Evolutionary conservation across 805 yeast species (phyloP).

Genomic region (Saccharomycopsis fibuligera): DNA sequence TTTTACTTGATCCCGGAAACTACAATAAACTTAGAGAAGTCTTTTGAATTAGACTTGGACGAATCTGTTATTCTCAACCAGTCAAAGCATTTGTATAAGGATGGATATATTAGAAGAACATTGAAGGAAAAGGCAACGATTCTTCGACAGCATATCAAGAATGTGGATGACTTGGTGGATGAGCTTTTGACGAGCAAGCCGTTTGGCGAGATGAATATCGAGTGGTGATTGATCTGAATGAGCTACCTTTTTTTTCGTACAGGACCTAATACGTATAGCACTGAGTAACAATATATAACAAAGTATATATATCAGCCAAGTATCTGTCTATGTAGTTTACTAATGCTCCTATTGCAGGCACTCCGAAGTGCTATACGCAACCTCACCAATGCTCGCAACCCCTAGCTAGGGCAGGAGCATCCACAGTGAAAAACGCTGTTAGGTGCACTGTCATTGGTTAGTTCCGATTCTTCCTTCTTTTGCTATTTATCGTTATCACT

Average conservation of each 20-base stretch:
- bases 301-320: too few relatives aligned
- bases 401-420: too few relatives aligned
- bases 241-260: background rate
- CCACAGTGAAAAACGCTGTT: too few relatives aligned
- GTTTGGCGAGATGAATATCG: constrained; percentile 41
- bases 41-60: constrained; percentile 17
- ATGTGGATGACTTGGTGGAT: constrained; percentile 40
- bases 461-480: too few relatives aligned
- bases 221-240: constrained; percentile 39
- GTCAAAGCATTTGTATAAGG: constrained; percentile 19
- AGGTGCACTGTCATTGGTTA: too few relatives aligned
- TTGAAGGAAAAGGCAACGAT: constrained; percentile 40
- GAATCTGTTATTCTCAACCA: constrained; percentile 20
- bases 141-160: constrained; percentile 37
- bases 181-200: constrained; percentile 42
- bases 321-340: too few relatives aligned
- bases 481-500: too few relatives aligned
- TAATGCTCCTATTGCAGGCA: too few relatives aligned
- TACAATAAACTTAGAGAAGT: constrained; percentile 16
- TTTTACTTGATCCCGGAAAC: constrained; percentile 64
- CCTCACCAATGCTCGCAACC: too few relatives aligned
- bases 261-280: too few relatives aligned
- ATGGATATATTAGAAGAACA: constrained; percentile 30
- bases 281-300: too few relatives aligned
- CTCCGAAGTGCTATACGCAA: too few relatives aligned